Evolutionary conservation across 306 rosid species (phyloP), one percentile per base, ranked within the genome.

Genomic region (Castanea crenata): DNA sequence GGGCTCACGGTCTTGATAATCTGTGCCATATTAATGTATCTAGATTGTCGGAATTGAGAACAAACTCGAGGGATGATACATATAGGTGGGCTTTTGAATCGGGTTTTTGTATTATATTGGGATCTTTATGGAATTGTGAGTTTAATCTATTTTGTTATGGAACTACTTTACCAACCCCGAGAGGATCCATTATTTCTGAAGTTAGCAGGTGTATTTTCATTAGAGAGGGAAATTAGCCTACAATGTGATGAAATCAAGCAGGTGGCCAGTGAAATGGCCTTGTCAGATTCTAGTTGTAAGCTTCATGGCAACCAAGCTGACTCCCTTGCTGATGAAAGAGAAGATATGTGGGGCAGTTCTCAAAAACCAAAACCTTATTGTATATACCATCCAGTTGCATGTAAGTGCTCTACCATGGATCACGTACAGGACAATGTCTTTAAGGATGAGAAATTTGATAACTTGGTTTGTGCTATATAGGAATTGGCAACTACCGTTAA

Each of bases 41-140:
- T 13, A 86, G 83, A 72, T 87, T 90, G 86, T 87, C 95, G 38
- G 49, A 19, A 20, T 75, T 25, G 27, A 1, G 27, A 25, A 87
- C 95, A 18, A 74, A 86, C 71, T 44, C 83, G 0, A 74, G 62
- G 80, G 82, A 75, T 65, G 87, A 81, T 78, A 62, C 49, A 23
- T 92, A 72, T 82, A 81, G 68, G 76, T 75, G 80, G 79, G 91
- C 95, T 83, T 85, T 90, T 69, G 86, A 89, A 65, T 79, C 83
- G 1, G 97, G 95, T 73, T 89, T 84, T 83, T 86, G 95, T 76
- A 85, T 92, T 74, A 62, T 92, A 38, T 14, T 92, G 78, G 97
- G 95, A 27, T 89, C 95, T 4, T 85, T 92, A 80, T 89, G 91
- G 94, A 83, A 78, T 73, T 79, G 82, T 62, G 92, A 87, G 78